Evolutionary conservation across 139 green algal species (phyloP), one percentile per base, ranked within the genome.

Genomic region (Picochlorum sp.): DNA sequence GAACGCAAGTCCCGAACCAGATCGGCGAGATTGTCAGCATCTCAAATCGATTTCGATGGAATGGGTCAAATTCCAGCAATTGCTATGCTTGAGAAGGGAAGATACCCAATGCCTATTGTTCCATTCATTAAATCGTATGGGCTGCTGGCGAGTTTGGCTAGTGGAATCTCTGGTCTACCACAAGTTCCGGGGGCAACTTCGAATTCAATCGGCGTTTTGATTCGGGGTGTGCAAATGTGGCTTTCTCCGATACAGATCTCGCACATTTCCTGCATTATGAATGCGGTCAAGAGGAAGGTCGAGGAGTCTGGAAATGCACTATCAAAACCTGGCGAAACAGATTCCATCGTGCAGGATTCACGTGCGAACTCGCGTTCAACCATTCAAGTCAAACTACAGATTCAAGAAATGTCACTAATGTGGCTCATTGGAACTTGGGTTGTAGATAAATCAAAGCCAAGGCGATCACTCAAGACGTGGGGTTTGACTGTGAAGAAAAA

Each of bases 371-470:
- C 34, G 2, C 7, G 34, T 9, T 41, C 34, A 41, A 41, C 2
- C 7, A 11, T 41, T 41, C 34, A 41, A 41, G 34, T 41, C 9
- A 41, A 41, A 41, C 0, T 41, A 1, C 34, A 41, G 34, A 41
- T 41, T 41, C 34, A 54, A 54, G 47, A 54, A 21, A 54, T 54
- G 0, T 54, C 47, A 24, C 6, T 54, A 13, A 54, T 54, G 47
- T 54, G 47, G 47, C 16, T 54, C 63, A 72, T 79, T 23, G 58
- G 74, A 28, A 75, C 71, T 11, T 78, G 71, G 71, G 72, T 59
- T 16, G 49, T 20, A 5, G 56, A 59, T 72, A 78, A 58, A 24
- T 11, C 49, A 32, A 52, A 26, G 45, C 37, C 52, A 61, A 49
- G 16, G 21, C 21, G 20, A 20, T 78, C 68, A 58, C 50, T 50